Base-by-base conservation (phyloP, 1,139 yeast genomes). In the Barnettozyma hawaiiensis region DNA sequence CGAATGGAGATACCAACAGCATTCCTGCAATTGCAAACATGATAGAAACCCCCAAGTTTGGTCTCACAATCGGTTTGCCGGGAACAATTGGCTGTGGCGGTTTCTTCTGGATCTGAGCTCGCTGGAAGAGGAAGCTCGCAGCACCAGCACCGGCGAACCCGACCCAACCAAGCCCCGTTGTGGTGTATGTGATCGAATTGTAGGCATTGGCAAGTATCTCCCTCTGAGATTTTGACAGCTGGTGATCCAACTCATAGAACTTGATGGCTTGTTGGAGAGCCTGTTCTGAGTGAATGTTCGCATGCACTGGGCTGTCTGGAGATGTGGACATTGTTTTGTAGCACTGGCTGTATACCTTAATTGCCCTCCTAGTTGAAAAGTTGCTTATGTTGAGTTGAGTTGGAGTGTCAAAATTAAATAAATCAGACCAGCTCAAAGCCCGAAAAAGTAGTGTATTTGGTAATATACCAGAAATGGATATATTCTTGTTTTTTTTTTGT, bases 21-120 rank as follows among this genome's bases (percentile, higher is more conserved):
- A 66, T 55, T 0, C 62, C 63, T 18, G 58, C 45, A 15, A 66
- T 42, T 6, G 69, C 70, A 8, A 63, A 39, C 1, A 64, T 48
- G 31, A 64, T 57, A 15, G 61, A 58, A 22, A 62, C 32, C 1
- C 67, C 65, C 10, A 66, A 60, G 38, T 54, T 62, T 1, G 63
- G 63, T 10, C 66, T 67, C 45, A 52, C 63, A 5, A 61, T 52
- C 0, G 61, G 54, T 48, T 55, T 40, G 55, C 38, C 18, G 11
- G 33, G 20, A 11, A 39, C 12, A 29, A n/a, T 19, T 20, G 38
- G 24, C 27, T 28, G 36, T 11, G 26, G 14, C n/a, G 21, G 26
- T 16, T 20, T 14, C 18, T 21, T 37, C 12, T 35, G 20, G 20
- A 42, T 24, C 7, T 20, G 28, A 2, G 33, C 4, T 11, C 45